Conservation (phyloP, 2,329 filamentous ascomycete species). For the Aquanectria penicillioides region DNA sequence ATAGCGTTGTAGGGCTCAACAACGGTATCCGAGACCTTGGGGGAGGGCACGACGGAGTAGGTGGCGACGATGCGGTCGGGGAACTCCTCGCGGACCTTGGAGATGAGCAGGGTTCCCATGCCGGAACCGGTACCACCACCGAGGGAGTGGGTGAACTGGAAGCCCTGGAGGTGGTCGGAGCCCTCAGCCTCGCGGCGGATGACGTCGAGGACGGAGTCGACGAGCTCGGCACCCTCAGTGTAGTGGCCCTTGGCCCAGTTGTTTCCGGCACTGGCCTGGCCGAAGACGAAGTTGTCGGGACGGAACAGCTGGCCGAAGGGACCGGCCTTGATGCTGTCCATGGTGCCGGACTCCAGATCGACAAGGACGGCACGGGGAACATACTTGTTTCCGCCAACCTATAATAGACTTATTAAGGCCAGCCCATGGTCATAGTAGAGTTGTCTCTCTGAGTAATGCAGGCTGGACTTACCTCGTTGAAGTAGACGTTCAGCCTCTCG, state of each 20-base stretch:
- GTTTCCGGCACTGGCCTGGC: conserved; percentile 99
- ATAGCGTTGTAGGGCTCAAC: conserved; percentile 99
- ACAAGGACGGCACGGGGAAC: conserved; percentile 98
- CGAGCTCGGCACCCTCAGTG: conserved; percentile 98
- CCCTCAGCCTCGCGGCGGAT: conserved; percentile 98
- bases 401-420: background rate
- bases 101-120: conserved; percentile 99
- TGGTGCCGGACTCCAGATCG: conserved; percentile 99
- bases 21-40: conserved; percentile 99
- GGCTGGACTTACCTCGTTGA: conserved; percentile 72
- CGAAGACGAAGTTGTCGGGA: conserved; percentile 99
- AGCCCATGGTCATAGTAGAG: no score
- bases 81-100: conserved; percentile 99
- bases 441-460: no score
- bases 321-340: conserved; percentile 98
- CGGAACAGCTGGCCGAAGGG: conserved; percentile 99
- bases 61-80: conserved; percentile 99
- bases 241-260: conserved; percentile 99
- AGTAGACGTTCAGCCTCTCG: conserved; percentile 99
- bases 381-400: conserved; percentile 96
- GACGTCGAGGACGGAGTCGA: conserved; percentile 97
- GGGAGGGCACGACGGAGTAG: conserved; percentile 97
- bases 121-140: conserved; percentile 99
- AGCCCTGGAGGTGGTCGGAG: conserved; percentile 99
- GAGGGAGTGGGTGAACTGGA: conserved; percentile 99